phyloP scores from a whole-genome alignment of 1,284 basidiomycete species.

The Apiotrichum siamense region DNA sequence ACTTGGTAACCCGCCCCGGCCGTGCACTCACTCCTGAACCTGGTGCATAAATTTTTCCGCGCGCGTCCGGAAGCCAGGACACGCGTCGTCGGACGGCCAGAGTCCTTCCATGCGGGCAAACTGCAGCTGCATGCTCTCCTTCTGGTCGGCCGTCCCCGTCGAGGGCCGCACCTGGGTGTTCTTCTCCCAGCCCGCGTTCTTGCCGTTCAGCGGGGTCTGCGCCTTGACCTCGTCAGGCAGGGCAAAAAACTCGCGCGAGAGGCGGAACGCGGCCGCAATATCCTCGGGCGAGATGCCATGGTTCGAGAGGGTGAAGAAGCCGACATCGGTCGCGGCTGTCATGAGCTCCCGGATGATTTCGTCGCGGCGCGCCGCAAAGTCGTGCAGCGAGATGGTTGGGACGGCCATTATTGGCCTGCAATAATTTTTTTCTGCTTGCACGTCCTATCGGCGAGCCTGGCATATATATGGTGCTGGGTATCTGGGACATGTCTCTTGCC shows the following conservation, averaged over 20 bases:
- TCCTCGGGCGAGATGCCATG: conserved; percentile 13
- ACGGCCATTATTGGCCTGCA: conserved; percentile 16
- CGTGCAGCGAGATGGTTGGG: conserved; percentile 30
- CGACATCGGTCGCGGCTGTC: conserved; percentile 28
- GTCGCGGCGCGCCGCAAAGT: conserved; percentile 26
- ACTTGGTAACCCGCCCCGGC: no score
- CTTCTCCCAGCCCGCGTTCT: conserved; percentile 21
- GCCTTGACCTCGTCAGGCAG: conserved; percentile 13
- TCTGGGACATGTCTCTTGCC: no score
- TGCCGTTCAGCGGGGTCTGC: conserved; percentile 12
- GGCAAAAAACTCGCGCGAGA: conserved; percentile 12
- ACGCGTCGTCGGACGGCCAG: conserved; percentile 25
- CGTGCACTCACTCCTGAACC: conserved; percentile 25
- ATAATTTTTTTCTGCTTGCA: not conserved
- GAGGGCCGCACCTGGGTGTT: conserved; percentile 15
- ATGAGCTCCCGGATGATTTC: conserved; percentile 30
- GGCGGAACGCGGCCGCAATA: conserved; percentile 11
- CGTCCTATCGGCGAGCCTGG: not conserved
- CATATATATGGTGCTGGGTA: not conserved
- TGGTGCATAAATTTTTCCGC: conserved; percentile 28
- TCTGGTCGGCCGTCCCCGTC: conserved; percentile 16
- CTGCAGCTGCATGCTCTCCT: conserved; percentile 20
- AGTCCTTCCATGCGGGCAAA: conserved; percentile 34
- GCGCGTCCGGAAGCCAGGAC: conserved; percentile 13
- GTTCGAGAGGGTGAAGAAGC: conserved; percentile 22